Evolutionary conservation across 192 early-diverging fungal genomes (phyloP).

Genomic region (Thamnidium elegans): DNA sequence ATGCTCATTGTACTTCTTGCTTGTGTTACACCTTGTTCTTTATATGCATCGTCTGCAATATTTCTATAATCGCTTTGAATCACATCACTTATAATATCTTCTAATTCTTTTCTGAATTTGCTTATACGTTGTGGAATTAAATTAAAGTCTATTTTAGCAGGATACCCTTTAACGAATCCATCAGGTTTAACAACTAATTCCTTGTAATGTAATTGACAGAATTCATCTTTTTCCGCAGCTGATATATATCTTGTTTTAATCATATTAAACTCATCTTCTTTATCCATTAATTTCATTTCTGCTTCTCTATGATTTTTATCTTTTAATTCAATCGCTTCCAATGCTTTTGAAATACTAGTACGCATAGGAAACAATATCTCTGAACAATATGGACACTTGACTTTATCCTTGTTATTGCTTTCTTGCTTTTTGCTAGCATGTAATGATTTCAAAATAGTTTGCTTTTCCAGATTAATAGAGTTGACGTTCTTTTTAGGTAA

Average conservation of each 20-base stretch:
- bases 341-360: neutral
- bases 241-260: neutral
- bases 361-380: neutral
- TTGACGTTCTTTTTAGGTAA: too few species aligned
- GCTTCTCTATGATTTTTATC: neutral
- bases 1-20: conserved; percentile 44
- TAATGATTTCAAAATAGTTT: too few species aligned
- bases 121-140: conserved; percentile 29
- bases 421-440: neutral
- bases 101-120: conserved; percentile 32
- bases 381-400: neutral
- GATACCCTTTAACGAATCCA: conserved; percentile 38
- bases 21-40: conserved; percentile 33
- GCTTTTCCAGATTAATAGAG: too few species aligned
- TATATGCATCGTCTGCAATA: conserved; percentile 31
- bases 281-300: neutral
- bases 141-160: conserved; percentile 37
- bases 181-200: conserved; percentile 40
- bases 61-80: conserved; percentile 36
- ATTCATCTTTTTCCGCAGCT: conserved; percentile 12
- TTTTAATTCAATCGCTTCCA: neutral
- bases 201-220: conserved; percentile 45
- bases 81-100: conserved; percentile 29
- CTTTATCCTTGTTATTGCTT: neutral
- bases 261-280: neutral